Base-by-base conservation (phyloP, 371 early-diverging fungal species). In the Rhizomucor miehei region DNA sequence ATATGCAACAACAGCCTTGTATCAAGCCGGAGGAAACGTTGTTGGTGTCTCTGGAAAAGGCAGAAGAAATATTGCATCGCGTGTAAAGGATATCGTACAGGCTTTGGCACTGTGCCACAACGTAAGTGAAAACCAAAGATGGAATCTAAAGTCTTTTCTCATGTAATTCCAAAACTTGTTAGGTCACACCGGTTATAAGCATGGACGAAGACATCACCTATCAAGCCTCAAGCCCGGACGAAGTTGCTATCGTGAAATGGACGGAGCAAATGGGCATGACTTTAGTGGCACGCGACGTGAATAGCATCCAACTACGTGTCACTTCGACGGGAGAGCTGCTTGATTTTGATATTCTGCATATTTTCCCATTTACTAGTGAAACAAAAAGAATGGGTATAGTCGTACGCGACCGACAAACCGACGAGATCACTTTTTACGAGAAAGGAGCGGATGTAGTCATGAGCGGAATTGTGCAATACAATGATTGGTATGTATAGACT, bases 391-490 rank as follows among this genome's bases (percentile, higher is more conserved):
- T 99, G 99, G 99, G 99, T 34, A 95, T 99, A 44, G 88, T 99
- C 45, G 86, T 99, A 14, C 75, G 86, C 16, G 87, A 93, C 48
- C 54, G 60, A 50, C 58, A 73, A 10, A 85, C 85, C 0, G 80
- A 80, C 21, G 88, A 92, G 48, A 86, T 90, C 50, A 73, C 77
- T 3, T 96, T 99, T 61, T 92, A 90, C 62, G 80, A 93, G 65
- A 99, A 99, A 79, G 99, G 99, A 4, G 99, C 99, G 0, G 99
- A 99, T 81, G 82, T 86, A 0, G 96, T 97, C 1, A 99, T 99
- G 99, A 67, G 86, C 48, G 69, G 74, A 51, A 90, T 99, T 54
- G 91, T 99, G 8, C 89, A 89, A 65, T 87, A 87, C 60, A 99
- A 92, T 72, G 99, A 99, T 67, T 99, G 99, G 99, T 63, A 60